Base-by-base conservation (phyloP, 768 basidiomycete species). In the Mycena olivaceomarginata region DNA sequence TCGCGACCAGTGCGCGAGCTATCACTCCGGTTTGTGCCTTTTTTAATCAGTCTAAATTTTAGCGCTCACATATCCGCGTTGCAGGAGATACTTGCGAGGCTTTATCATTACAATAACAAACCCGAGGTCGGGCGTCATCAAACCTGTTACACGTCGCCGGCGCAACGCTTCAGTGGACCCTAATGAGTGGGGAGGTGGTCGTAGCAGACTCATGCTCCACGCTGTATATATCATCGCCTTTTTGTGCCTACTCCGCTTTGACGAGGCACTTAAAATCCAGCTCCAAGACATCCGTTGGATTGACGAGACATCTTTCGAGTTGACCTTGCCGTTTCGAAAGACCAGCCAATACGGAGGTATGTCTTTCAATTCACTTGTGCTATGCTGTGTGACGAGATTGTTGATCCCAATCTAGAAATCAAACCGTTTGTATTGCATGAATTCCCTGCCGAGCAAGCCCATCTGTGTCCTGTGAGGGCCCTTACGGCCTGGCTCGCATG, bases 191-290 rank as follows among this genome's bases (percentile, higher is more conserved):
- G 84, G 83, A 57, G 86, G 87, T 12, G 80, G 81, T 9, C 70
- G 80, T 1, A 80, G 78, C 5, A 77, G 83, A 1, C 71, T 70
- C 16, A 81, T 85, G n/a, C 78, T 86, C 0, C 82, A 83, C 12
- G 83, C 84, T 0, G 83, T 83, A 4, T 87, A 86, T 51, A 82
- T 82, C 1, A 56, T 87, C 15, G 79, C 86, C 4, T 87, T 86
- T 64, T n/a, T 84, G 0, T 87, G 86, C 64, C 62, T 87, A 11
- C 79, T 87, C 0, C 83, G 82, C 4, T 81, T 84, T 64, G 84
- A 86, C 67, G 85, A 87, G 59, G 86, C 84, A 0, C 78, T 87
- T 0, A 86, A 85, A 57, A 84, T 87, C 20, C 78, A 83, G 48
- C 39, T 78, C 5, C 79, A 85, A n/a, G 74, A 87, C 20, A 76